Base-by-base conservation (phyloP, 345 rosid genomes). In the Fremontodendron californicum region DNA sequence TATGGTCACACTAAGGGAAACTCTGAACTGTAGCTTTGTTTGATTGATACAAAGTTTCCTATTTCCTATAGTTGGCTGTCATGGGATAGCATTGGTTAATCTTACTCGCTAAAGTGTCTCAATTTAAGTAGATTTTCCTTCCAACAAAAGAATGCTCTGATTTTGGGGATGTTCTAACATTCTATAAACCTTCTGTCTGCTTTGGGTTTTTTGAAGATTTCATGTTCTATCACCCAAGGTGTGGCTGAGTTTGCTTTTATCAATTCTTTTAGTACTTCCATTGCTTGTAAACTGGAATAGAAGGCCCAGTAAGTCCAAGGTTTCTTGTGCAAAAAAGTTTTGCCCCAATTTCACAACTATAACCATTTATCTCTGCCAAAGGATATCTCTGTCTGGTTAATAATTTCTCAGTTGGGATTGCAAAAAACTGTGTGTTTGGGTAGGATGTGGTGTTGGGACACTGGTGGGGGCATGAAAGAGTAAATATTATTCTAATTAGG, bases 11-110 rank as follows among this genome's bases (percentile, higher is more conserved):
- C 25, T 15, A 19, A 18, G 25, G 5, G 68, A 35, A 63, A 63
- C 68, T 63, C 25, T 62, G 45, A 21, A 74, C 29, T 31, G 37
- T 35, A 60, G 18, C 52, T 79, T 48, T 51, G 16, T 70, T 65
- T 11, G 49, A 48, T 51, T 77, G 39, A 42, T 45, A 18, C 33
- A 16, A 13, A 65, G 18, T 15, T 64, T 33, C 21, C 25, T 15
- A 16, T 1, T 63, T 62, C 27, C 40, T 21, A 23, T 29, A 8
- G 19, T 16, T 31, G 16, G 48, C 31, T 52, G 5, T 25, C 55
- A 7, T 25, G 52, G 45, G 71, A 21, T 4, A 61, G 25, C 42
- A n/a, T 12, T 51, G 46, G 31, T 52, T 71, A 52, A 35, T 46
- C 61, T 51, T 52, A 33, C 1, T 71, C 31, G 61, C 31, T 11